phyloP scores from a whole-genome alignment of 2,329 filamentous ascomycete genomes.

The Arachnopeziza araneosa region DNA sequence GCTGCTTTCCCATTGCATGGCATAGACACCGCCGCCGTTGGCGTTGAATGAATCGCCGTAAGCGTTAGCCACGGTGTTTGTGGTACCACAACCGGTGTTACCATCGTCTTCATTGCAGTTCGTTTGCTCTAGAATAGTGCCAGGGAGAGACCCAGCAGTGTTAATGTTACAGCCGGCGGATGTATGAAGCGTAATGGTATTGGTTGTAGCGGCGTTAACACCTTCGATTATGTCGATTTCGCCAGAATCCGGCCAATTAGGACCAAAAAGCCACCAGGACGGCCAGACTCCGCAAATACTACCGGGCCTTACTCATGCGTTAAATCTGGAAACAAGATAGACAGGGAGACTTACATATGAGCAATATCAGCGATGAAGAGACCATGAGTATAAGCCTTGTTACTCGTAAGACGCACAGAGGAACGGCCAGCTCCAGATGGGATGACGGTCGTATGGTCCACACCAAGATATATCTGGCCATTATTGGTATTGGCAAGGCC shows the following conservation, averaged over 20 bases:
- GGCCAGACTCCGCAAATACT: constrained; percentile 69
- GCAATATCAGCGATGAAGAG: constrained; percentile 65
- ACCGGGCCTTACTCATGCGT: constrained; percentile 37
- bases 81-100: constrained; percentile 36
- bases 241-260: constrained; percentile 25
- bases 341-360: constrained; percentile 47
- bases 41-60: constrained; percentile 63
- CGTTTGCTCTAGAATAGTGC: constrained; percentile 23
- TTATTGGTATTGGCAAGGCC: not conserved
- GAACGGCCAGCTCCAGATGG: constrained; percentile 35
- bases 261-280: constrained; percentile 38
- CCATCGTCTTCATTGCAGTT: constrained; percentile 39
- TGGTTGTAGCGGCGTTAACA: constrained; percentile 36
- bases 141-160: constrained; percentile 30
- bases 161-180: constrained; percentile 37
- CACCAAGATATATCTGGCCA: constrained; percentile 1
- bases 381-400: constrained; percentile 55
- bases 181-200: constrained; percentile 37
- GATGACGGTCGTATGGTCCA: constrained; percentile 1
- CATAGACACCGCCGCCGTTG: constrained; percentile 60
- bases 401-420: constrained; percentile 62
- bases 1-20: constrained; percentile 60
- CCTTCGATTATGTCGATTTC: constrained; percentile 41
- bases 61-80: constrained; percentile 36
- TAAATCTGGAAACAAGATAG: not conserved